A percentile compares a stretch with the other conserved stretches of the same genome.
phyloP scores from a whole-genome alignment of 768 basidiomycete species.

The Mycena belliarum region DNA sequence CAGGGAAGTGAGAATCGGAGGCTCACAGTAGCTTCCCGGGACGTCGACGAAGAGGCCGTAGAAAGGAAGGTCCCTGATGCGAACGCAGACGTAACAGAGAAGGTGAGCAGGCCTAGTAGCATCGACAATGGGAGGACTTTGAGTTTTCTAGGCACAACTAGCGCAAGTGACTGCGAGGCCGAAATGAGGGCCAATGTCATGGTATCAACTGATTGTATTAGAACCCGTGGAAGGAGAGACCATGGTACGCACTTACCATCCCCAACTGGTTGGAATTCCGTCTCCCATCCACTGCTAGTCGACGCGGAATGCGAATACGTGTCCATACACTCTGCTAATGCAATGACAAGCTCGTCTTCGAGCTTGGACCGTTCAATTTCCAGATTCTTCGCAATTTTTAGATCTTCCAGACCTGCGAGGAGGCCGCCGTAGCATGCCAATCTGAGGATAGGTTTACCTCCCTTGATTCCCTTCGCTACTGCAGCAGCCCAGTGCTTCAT shows the following conservation, averaged over 20 bases:
- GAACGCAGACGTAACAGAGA: slow-evolving; percentile 58
- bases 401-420: slow-evolving; percentile 63
- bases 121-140: slow-evolving; percentile 61
- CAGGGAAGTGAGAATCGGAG: not conserved
- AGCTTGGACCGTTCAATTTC: slow-evolving; percentile 40
- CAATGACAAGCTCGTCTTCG: slow-evolving; percentile 68
- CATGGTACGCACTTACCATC: slow-evolving; percentile 35
- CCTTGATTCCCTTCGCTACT: slow-evolving; percentile 60
- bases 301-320: slow-evolving; percentile 36
- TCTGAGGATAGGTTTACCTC: slow-evolving; percentile 62
- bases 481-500: slow-evolving; percentile 53
- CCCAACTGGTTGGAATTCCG: slow-evolving; percentile 61
- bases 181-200: slow-evolving; percentile 55
- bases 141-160: slow-evolving; percentile 55
- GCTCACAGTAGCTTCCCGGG: not conserved
- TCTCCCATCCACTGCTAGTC: slow-evolving; percentile 51
- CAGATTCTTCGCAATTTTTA: slow-evolving; percentile 34
- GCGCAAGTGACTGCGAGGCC: slow-evolving; percentile 59
- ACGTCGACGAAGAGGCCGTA: slow-evolving; percentile 25
- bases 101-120: slow-evolving; percentile 35
- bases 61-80: slow-evolving; percentile 56
- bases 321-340: slow-evolving; percentile 76
- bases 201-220: slow-evolving; percentile 36
- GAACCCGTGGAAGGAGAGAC: slow-evolving; percentile 4
- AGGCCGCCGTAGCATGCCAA: slow-evolving; percentile 67